phyloP scores from a whole-genome alignment of 306 rosid genomes.

The Rosa chinensis region DNA sequence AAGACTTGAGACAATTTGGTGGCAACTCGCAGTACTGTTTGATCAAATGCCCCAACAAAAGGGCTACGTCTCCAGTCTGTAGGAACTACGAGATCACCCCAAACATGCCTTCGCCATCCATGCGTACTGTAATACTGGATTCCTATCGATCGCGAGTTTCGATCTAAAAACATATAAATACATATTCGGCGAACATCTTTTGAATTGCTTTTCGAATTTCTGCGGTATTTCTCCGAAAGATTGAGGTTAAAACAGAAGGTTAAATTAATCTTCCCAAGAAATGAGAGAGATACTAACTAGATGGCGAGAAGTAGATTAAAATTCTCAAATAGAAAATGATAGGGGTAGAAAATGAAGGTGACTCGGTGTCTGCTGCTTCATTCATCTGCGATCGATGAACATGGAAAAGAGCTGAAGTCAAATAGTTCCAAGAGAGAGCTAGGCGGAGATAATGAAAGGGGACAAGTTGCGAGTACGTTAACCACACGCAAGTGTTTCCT shows the following conservation, averaged over 20 bases:
- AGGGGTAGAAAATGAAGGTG: neutral
- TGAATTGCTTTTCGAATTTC: no score
- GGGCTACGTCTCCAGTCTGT: neutral
- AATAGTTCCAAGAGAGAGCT: neutral
- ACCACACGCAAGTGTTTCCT: constrained; percentile 34
- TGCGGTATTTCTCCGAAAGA: no score
- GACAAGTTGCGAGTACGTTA: constrained; percentile 8
- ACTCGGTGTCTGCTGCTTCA: neutral
- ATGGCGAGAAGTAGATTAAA: no score
- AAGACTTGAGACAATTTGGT: neutral
- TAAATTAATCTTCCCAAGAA: no score
- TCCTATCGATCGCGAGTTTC: no score
- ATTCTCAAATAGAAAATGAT: neutral
- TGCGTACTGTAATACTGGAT: no score
- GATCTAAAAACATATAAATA: no score
- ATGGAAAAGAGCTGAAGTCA: neutral
- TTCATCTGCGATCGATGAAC: neutral
- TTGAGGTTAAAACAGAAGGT: no score
- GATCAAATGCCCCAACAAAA: neutral
- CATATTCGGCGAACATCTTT: no score
- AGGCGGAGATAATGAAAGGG: neutral
- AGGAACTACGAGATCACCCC: neutral
- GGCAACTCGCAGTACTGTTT: neutral
- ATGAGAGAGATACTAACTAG: no score
- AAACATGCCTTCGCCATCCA: neutral